Evolutionary conservation across 768 basidiomycete genomes (phyloP).

Genomic region (Russula virescens): DNA sequence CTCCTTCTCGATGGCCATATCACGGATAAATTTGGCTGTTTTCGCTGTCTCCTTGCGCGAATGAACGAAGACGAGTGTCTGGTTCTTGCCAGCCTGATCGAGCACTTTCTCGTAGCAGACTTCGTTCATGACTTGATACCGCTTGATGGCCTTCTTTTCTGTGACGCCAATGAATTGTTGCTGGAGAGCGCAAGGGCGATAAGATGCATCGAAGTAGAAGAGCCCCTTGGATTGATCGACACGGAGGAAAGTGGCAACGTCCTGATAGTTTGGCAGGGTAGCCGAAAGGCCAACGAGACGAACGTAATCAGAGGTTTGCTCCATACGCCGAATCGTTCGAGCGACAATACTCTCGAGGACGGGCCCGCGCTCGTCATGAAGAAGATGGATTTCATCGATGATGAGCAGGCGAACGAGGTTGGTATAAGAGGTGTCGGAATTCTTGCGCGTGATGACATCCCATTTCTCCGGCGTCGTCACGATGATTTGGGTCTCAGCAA

Average conservation of each 20-base stretch:
- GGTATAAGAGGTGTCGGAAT: conserved; percentile 93
- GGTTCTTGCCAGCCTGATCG: conserved; percentile 85
- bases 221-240: conserved; percentile 89
- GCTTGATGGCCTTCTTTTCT: conserved; percentile 98
- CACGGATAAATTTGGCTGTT: conserved; percentile 90
- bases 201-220: conserved; percentile 95
- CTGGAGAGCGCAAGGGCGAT: conserved; percentile 89
- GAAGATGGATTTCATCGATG: conserved; percentile 95
- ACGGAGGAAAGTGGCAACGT: conserved; percentile 94
- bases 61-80: conserved; percentile 95
- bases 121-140: conserved; percentile 97
- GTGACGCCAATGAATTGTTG: conserved; percentile 97
- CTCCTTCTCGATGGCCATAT: conserved; percentile 94
- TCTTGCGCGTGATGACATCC: conserved; percentile 99
- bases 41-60: conserved; percentile 98
- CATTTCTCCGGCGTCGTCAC: conserved; percentile 99
- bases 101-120: conserved; percentile 99
- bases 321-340: conserved; percentile 87
- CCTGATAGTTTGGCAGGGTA: conserved; percentile 96
- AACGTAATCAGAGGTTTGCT: conserved; percentile 89
- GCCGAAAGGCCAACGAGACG: conserved; percentile 94
- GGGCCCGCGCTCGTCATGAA: conserved; percentile 97
- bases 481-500: conserved; percentile 94
- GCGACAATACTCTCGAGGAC: conserved; percentile 90
- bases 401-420: conserved; percentile 95